Evolutionary conservation across 2,329 filamentous ascomycete species (phyloP).

Genomic region (Aphanocladium album): DNA sequence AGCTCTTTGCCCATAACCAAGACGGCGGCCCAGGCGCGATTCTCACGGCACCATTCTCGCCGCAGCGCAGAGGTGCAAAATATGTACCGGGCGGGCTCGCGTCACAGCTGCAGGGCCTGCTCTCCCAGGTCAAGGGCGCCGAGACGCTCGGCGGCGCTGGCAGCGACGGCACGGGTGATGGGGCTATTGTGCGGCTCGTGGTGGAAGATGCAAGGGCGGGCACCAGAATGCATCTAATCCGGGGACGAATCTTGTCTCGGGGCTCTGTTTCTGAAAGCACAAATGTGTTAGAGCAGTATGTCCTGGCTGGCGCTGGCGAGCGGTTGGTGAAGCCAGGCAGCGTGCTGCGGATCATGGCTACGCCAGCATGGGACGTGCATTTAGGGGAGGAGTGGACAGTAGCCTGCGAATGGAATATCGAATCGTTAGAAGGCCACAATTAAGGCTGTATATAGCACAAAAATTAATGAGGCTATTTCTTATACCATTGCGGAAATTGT

Average conservation of each 20-base stretch:
- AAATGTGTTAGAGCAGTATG: slow-evolving; percentile 18
- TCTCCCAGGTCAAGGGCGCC: slow-evolving; percentile 36
- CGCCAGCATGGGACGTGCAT: slow-evolving; percentile 34
- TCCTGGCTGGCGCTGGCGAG: slow-evolving; percentile 35
- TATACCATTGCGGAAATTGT: too few relatives aligned
- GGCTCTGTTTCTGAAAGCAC: background rate
- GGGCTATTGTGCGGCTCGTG: slow-evolving; percentile 19
- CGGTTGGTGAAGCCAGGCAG: slow-evolving; percentile 24
- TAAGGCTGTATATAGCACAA: background rate
- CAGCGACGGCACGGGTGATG: background rate
- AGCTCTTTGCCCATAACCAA: slow-evolving; percentile 15
- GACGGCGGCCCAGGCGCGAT: slow-evolving; percentile 6
- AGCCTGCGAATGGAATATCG: slow-evolving; percentile 32
- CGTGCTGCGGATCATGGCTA: slow-evolving; percentile 26
- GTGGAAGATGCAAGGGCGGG: slow-evolving; percentile 29
- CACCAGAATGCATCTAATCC: slow-evolving; percentile 31
- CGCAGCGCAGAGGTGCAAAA: slow-evolving; percentile 29
- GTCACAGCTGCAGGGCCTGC: slow-evolving; percentile 35
- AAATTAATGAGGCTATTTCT: background rate
- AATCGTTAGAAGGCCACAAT: background rate
- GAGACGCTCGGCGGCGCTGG: slow-evolving; percentile 18
- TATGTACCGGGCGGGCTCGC: slow-evolving; percentile 35
- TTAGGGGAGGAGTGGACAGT: slow-evolving; percentile 34
- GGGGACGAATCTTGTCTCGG: slow-evolving; percentile 13
- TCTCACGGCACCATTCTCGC: slow-evolving; percentile 28